Evolutionary conservation across 768 basidiomycete species (phyloP).

Genomic region (Hypsizygus marmoreus): DNA sequence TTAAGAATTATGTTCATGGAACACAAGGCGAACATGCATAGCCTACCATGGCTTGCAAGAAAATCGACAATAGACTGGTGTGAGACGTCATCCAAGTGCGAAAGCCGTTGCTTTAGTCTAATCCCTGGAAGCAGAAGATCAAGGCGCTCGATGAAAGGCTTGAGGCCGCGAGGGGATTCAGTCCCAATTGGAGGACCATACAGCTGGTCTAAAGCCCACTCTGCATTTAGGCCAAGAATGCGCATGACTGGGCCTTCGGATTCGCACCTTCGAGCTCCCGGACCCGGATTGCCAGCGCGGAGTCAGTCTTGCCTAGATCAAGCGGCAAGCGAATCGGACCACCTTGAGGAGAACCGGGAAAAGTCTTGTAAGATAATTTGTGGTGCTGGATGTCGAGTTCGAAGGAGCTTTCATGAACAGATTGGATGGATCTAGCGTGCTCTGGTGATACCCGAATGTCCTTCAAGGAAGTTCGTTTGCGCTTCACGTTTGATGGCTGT

Average conservation of each 20-base stretch:
- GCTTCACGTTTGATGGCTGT: conserved; percentile 19
- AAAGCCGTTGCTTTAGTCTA: conserved; percentile 44
- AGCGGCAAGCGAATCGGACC: neutral
- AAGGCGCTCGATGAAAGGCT: conserved; percentile 37
- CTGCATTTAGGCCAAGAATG: neutral
- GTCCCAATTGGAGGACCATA: conserved; percentile 43
- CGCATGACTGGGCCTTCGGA: too few species aligned
- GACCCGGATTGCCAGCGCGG: conserved; percentile 20
- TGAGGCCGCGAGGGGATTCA: conserved; percentile 41
- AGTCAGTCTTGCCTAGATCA: neutral
- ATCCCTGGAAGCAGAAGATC: conserved; percentile 49
- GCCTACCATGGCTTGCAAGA: conserved; percentile 37
- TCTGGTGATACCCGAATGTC: conserved; percentile 45
- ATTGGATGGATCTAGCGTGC: conserved; percentile 44
- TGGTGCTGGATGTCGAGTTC: conserved; percentile 42
- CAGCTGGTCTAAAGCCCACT: conserved; percentile 35
- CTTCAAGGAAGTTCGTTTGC: conserved; percentile 40
- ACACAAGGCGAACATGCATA: neutral
- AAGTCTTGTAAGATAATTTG: conserved; percentile 25
- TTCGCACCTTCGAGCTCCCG: conserved; percentile 35
- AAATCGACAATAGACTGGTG: conserved; percentile 47
- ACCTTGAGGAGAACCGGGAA: conserved; percentile 8
- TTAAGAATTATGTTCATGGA: neutral
- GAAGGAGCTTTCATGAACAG: conserved; percentile 46
- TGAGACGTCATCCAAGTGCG: conserved; percentile 25